Evolutionary conservation across 2,329 filamentous ascomycete species (phyloP).

Genomic region (Penicillium expansum): DNA sequence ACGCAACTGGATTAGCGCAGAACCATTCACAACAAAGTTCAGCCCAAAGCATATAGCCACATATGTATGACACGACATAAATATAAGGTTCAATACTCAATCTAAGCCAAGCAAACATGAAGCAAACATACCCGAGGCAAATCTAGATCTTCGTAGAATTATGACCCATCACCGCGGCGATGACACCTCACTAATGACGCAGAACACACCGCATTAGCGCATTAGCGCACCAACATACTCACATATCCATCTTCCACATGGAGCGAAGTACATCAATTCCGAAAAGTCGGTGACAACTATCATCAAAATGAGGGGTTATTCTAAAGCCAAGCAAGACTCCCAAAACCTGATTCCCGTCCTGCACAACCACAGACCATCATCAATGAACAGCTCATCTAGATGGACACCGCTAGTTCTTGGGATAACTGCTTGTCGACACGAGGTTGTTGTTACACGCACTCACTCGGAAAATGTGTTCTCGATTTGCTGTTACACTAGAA

Average conservation of each 20-base stretch:
- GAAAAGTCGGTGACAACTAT: slow-evolving; percentile 2
- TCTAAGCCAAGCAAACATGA: background rate
- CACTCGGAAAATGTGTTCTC: background rate
- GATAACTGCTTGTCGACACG: background rate
- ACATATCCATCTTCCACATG: background rate
- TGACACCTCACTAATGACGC: background rate
- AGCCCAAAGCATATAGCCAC: no score
- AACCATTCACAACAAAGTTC: no score
- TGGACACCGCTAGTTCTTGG: background rate
- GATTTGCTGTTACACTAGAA: no score
- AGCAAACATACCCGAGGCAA: background rate
- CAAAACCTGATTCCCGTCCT: background rate
- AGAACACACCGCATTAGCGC: background rate
- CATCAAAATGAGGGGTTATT: background rate
- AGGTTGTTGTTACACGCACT: background rate
- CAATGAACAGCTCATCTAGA: background rate
- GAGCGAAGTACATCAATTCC: background rate
- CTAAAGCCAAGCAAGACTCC: background rate
- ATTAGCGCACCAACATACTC: background rate
- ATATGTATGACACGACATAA: background rate
- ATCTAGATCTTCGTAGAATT: slow-evolving; percentile 3
- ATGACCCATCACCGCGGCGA: background rate
- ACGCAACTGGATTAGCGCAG: no score
- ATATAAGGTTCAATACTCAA: background rate
- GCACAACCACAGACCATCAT: background rate